phyloP scores from a whole-genome alignment of 1,284 basidiomycete species.

The Marasmius fiardii region DNA sequence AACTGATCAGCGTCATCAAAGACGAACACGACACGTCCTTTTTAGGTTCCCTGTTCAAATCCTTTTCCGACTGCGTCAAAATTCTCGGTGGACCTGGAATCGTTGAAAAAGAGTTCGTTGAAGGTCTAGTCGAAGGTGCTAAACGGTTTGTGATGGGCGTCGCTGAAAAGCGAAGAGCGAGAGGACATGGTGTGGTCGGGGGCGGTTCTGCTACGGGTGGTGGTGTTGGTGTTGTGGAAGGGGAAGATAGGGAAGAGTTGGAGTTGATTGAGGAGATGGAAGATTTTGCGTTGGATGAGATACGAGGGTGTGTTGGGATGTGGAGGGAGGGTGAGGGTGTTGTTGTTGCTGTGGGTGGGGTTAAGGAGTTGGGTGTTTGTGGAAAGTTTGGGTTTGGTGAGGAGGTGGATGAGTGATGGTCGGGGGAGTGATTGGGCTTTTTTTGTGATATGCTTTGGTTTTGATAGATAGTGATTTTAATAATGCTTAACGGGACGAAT shows the following conservation, averaged over 20 bases:
- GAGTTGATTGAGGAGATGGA: conserved; percentile 71
- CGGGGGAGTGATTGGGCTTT: too few species aligned
- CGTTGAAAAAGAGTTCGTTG: conserved; percentile 49
- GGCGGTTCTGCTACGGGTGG: conserved; percentile 40
- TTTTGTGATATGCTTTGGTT: too few species aligned
- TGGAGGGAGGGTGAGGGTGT: conserved; percentile 59
- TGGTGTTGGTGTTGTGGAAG: conserved; percentile 26
- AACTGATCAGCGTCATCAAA: conserved; percentile 63
- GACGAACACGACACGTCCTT: conserved; percentile 71
- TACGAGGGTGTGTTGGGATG: conserved; percentile 54
- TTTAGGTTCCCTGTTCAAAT: conserved; percentile 74
- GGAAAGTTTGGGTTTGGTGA: too few species aligned
- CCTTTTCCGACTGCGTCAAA: conserved; percentile 63
- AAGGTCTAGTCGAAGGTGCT: conserved; percentile 59
- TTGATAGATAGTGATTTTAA: too few species aligned
- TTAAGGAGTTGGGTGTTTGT: conserved; percentile 58
- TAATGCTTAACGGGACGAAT: too few species aligned
- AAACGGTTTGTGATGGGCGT: conserved; percentile 64
- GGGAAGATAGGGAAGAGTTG: conserved; percentile 66
- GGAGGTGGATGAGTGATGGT: too few species aligned
- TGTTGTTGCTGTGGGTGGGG: conserved; percentile 65
- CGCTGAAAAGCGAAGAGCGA: conserved; percentile 60
- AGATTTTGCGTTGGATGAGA: conserved; percentile 72
- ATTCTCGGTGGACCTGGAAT: conserved; percentile 55
- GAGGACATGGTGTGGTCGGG: conserved; percentile 36